Evolutionary conservation across 2,329 filamentous ascomycete genomes (phyloP).

Genomic region (Penicillium sp.): DNA sequence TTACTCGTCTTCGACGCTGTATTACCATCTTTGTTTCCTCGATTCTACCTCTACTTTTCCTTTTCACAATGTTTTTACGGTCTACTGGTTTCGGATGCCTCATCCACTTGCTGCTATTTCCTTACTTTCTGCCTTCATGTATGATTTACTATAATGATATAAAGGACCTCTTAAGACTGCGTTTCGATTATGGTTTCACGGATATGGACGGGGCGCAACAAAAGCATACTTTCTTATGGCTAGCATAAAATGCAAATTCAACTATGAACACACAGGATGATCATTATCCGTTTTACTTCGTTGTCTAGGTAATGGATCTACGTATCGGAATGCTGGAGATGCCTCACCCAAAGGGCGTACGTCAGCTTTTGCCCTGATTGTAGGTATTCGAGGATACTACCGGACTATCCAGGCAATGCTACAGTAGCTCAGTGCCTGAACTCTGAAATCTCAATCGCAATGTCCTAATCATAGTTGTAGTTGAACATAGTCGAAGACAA

Average conservation of each 20-base stretch:
- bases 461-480: neutral
- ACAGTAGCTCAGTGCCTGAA: neutral
- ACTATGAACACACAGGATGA: neutral
- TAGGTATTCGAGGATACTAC: neutral
- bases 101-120: neutral
- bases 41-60: neutral
- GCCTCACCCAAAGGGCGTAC: neutral
- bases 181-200: neutral
- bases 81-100: neutral
- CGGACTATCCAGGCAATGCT: neutral
- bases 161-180: neutral
- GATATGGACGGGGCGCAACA: neutral
- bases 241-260: neutral
- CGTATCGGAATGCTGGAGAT: neutral
- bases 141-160: conserved; percentile 6
- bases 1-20: conserved; percentile 1
- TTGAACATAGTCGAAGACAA: neutral
- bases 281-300: neutral
- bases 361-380: neutral
- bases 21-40: neutral
- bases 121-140: neutral
- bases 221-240: neutral
- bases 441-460: neutral
- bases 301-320: neutral
- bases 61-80: neutral